These are phyloP conservation scores for Asterella californica DNA, from an alignment of 225 moss, liverwort and hornwort genomes.

Conservation along the genomic window DNA sequence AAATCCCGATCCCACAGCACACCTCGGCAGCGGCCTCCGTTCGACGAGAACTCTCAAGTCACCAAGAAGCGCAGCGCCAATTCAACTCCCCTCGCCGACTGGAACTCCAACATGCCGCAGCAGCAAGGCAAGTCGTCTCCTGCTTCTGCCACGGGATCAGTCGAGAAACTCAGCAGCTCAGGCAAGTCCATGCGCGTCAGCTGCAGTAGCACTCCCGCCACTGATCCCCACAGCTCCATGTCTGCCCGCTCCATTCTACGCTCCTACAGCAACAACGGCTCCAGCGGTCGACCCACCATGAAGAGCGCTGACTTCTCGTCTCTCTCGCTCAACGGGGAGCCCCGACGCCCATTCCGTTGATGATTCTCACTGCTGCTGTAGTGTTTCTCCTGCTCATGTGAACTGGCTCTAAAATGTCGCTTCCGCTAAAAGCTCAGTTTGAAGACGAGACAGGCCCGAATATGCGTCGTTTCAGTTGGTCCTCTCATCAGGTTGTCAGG, in stretches of 20 bases:
- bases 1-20: slow-evolving; percentile 81
- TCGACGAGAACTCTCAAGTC: slow-evolving; percentile 39
- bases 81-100: slow-evolving; percentile 15
- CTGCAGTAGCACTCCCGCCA: slow-evolving; percentile 13
- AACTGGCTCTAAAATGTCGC: too few species aligned
- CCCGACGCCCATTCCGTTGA: slow-evolving; percentile 43
- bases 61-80: slow-evolving; percentile 42
- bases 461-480: too few species aligned
- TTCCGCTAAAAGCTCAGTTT: too few species aligned
- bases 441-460: too few species aligned
- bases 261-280: slow-evolving; percentile 52
- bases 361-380: too few species aligned
- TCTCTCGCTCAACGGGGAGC: slow-evolving; percentile 38
- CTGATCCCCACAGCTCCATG: slow-evolving; percentile 29
- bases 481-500: too few species aligned
- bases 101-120: slow-evolving; percentile 19
- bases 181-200: slow-evolving; percentile 40
- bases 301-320: slow-evolving; percentile 48
- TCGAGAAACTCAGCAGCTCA: slow-evolving; percentile 32
- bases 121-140: not conserved
- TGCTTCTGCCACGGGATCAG: slow-evolving; percentile 2
- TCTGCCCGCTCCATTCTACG: slow-evolving; percentile 45
- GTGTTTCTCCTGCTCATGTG: too few species aligned
- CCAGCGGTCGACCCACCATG: slow-evolving; percentile 42
- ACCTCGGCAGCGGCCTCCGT: slow-evolving; percentile 58